Conservation (phyloP, 805 yeast genomes). For the Yarrowia sp. region DNA sequence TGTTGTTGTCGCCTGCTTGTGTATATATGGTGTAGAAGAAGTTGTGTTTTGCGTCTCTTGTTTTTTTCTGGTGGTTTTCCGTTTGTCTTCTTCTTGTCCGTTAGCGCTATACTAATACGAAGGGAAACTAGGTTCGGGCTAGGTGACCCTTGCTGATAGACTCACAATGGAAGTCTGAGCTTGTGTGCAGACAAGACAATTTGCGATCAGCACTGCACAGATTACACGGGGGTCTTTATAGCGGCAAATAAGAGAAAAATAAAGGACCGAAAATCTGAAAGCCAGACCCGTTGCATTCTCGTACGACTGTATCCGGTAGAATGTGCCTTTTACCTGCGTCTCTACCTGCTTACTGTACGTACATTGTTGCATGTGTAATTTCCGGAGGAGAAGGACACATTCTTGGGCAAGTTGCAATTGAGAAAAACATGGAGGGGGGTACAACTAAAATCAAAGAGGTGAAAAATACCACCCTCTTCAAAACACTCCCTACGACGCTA, state of each 20-base stretch:
- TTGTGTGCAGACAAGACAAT: not conserved
- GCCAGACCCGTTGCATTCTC: no score
- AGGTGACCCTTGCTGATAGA: constrained; percentile 24
- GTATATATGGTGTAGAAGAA: no score
- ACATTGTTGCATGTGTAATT: no score
- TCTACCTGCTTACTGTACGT: no score
- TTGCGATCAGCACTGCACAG: constrained; percentile 15
- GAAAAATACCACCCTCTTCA: no score
- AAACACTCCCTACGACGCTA: no score
- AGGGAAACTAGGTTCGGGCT: not conserved
- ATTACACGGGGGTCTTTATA: not conserved
- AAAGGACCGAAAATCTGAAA: not conserved
- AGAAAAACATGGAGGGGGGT: no score
- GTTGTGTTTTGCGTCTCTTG: not conserved
- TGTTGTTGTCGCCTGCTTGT: not conserved
- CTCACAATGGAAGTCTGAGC: constrained; percentile 19
- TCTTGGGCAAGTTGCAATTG: no score
- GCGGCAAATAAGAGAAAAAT: not conserved
- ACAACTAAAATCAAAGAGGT: no score
- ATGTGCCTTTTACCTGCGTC: no score
- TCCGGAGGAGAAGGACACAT: no score
- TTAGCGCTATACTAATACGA: not conserved
- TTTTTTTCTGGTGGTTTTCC: not conserved
- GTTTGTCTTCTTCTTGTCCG: not conserved
- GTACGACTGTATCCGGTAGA: no score